A percentile compares a stretch with the other conserved stretches of the same genome.
Evolutionary conservation across 345 rosid genomes (phyloP).

Genomic region (Alliaria petiolata): DNA sequence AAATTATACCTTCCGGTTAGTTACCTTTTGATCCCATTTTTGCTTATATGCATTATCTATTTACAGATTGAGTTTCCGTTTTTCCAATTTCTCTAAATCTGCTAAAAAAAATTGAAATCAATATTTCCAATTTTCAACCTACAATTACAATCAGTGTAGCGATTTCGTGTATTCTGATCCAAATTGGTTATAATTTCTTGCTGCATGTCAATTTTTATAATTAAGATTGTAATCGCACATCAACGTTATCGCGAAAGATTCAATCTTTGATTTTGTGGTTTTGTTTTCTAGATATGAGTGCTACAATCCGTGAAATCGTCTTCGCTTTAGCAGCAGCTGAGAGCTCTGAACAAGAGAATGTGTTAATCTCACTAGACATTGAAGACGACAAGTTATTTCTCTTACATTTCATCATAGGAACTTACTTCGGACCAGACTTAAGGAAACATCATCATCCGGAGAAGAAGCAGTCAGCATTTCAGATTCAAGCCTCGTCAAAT

Average conservation of each 20-base stretch:
- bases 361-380: conserved; percentile 9
- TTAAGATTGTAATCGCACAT: neutral
- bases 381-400: conserved; percentile 32
- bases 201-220: neutral
- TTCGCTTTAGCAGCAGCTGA: conserved; percentile 4
- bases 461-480: conserved; percentile 37
- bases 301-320: conserved; percentile 10
- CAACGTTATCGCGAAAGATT: neutral
- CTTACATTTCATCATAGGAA: conserved; percentile 26
- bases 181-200: neutral
- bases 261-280: neutral
- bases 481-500: conserved; percentile 24
- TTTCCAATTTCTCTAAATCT: neutral
- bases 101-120: neutral
- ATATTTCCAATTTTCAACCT: neutral
- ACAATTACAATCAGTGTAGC: neutral
- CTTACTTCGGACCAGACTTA: conserved; percentile 35
- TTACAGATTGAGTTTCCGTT: neutral
- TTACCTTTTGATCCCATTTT: neutral
- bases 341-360: neutral
- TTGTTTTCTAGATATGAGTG: conserved; percentile 10
- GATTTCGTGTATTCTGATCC: too few relatives aligned
- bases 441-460: neutral
- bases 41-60: neutral
- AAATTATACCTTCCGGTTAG: conserved; percentile 13